Conservation (phyloP, 148 eudicot species). For the Silene uniflora region DNA sequence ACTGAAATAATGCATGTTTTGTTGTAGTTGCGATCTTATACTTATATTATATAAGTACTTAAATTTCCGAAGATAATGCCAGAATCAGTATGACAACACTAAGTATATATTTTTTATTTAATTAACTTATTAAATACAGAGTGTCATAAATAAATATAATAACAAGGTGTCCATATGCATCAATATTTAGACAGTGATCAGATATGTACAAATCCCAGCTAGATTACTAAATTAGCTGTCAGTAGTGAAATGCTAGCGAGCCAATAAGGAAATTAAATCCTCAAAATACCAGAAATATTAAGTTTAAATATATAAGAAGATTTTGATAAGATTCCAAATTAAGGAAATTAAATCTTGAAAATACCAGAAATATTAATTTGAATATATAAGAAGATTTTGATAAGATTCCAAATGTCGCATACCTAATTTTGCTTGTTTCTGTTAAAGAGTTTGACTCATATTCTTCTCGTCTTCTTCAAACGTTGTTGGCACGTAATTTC, state of each 20-base stretch:
- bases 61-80: background rate
- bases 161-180: background rate
- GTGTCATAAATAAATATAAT: no score
- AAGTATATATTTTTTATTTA: background rate
- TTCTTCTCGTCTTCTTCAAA: background rate
- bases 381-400: background rate
- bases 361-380: background rate
- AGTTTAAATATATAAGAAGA: background rate
- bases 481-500: conserved; percentile 2
- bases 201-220: no score
- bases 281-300: background rate
- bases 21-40: background rate
- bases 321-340: conserved; percentile 8
- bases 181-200: background rate
- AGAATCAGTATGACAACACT: background rate
- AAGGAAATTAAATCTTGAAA: background rate
- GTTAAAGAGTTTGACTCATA: background rate
- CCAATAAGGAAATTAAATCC: background rate
- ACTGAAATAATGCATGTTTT: background rate
- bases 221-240: background rate
- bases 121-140: no score
- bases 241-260: background rate
- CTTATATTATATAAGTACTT: background rate
- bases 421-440: background rate
- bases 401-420: conserved; percentile 7